Base-by-base conservation (phyloP, 225 moss, liverwort and hornwort genomes). In the Physcomitrellopsis africana region DNA sequence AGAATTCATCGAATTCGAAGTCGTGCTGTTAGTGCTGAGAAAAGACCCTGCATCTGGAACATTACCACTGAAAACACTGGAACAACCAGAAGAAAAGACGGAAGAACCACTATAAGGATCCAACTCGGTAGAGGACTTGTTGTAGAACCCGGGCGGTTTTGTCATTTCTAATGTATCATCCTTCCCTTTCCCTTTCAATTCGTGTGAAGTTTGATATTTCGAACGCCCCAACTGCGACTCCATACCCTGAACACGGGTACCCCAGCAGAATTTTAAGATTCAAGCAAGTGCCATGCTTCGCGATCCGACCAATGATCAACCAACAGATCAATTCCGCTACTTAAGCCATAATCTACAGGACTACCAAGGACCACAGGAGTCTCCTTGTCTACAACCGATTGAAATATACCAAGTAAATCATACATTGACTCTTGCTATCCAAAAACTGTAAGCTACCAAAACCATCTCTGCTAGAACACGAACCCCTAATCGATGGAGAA, bases 111-210 rank as follows among this genome's bases (percentile, higher is more conserved):
- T 65, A 19, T 45, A 53, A 1, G 57, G 70, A 67, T 79, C 85
- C 69, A 16, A 51, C 8, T 44, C 71, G 15, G 19, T 46, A 10
- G 11, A 59, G 7, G 20, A 20, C 56, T 69, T 83, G 56, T 9
- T 57, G 18, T 24, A 26, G 60, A 84, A 81, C n/a, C 81, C 85
- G 4, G 81, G 84, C 66, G 84, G 84, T 68, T 44, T 58, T 70
- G 59, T 59, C 63, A 41, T 69, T 69, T 55, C 49, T 61, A 69
- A 20, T 15, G 27, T 49, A 69, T 74, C 73, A 12, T 69, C 63
- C 43, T 8, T 67, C 57, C 71, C 77, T 84, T 72, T 87, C 54
- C 74, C 74, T 64, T 63, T 71, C 32, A 62, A 76, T 27, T 72
- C 76, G 75, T 83, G 80, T 16, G 74, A 32, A 23, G 56, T 54